Conservation (phyloP, 225 moss, liverwort and hornwort genomes). For the Rhytidiadelphus loreus region DNA sequence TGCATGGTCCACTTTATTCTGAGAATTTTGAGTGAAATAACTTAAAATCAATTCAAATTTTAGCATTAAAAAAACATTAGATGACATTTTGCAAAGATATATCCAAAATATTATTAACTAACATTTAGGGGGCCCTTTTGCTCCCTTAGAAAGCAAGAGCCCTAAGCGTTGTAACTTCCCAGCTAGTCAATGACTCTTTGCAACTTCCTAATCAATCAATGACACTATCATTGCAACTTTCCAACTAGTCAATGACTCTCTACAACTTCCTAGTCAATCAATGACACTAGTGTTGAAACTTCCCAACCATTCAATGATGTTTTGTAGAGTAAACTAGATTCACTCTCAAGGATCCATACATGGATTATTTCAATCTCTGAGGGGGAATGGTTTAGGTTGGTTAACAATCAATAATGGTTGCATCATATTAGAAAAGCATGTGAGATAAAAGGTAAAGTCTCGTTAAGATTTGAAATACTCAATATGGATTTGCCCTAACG, state of each 20-base stretch:
- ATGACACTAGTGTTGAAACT: no score
- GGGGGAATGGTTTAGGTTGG: not conserved
- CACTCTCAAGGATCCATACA: rapidly evolving
- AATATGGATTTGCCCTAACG: no score
- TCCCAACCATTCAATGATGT: not conserved
- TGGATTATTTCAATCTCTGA: not conserved
- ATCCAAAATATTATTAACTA: not conserved
- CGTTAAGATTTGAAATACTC: no score
- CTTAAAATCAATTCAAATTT: not conserved
- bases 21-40: not conserved
- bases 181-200: rapidly evolving
- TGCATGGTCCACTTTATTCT: constrained; percentile 45
- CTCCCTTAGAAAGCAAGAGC: rapidly evolving
- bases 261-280: no score
- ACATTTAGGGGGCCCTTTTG: rapidly evolving
- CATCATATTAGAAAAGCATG: not conserved
- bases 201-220: no score
- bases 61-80: no score
- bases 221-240: no score
- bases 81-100: not conserved
- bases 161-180: rapidly evolving
- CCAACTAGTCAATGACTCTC: no score
- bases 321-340: not conserved
- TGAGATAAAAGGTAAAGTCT: not conserved
- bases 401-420: not conserved